Evolutionary conservation across 768 basidiomycete genomes (phyloP).

Genomic region (Kockovaella imperatae): DNA sequence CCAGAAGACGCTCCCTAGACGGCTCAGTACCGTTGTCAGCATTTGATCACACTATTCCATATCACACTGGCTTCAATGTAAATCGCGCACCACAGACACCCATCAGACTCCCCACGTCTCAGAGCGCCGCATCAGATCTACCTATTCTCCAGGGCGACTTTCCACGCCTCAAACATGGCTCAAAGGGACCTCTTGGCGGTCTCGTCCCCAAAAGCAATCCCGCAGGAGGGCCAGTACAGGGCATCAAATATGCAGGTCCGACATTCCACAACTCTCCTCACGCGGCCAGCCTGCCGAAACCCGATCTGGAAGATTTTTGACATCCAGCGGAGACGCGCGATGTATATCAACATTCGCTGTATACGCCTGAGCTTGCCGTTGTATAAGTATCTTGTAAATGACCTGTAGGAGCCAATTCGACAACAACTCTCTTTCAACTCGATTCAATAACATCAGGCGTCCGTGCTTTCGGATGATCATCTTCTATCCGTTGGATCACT

Average conservation of each 20-base stretch:
- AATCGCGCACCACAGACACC: slow-evolving; percentile 36
- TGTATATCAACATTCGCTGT: too few relatives aligned
- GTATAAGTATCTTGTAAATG: too few relatives aligned
- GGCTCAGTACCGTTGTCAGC: slow-evolving; percentile 6
- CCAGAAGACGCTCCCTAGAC: slow-evolving; percentile 4
- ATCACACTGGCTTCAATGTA: slow-evolving; percentile 28
- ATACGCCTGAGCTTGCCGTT: too few relatives aligned
- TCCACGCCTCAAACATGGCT: slow-evolving; percentile 14
- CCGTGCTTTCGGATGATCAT: too few relatives aligned
- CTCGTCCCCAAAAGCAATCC: neutral
- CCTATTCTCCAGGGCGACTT: slow-evolving; percentile 27
- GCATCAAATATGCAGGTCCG: slow-evolving; percentile 31
- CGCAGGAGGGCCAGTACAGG: neutral
- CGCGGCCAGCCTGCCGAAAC: slow-evolving; percentile 24
- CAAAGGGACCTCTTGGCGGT: neutral
- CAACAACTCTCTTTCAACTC: too few relatives aligned
- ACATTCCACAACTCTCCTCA: slow-evolving; percentile 36
- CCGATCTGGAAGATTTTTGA: slow-evolving; percentile 35
- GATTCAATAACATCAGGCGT: too few relatives aligned
- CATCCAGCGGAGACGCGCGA: too few relatives aligned
- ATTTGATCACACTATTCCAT: slow-evolving; percentile 16
- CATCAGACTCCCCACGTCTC: slow-evolving; percentile 5
- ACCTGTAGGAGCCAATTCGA: too few relatives aligned
- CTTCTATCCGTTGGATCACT: too few relatives aligned
- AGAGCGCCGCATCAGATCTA: slow-evolving; percentile 5